Conservation (phyloP, 495 filamentous ascomycete species). For the Beverwykella pulmonaria region DNA sequence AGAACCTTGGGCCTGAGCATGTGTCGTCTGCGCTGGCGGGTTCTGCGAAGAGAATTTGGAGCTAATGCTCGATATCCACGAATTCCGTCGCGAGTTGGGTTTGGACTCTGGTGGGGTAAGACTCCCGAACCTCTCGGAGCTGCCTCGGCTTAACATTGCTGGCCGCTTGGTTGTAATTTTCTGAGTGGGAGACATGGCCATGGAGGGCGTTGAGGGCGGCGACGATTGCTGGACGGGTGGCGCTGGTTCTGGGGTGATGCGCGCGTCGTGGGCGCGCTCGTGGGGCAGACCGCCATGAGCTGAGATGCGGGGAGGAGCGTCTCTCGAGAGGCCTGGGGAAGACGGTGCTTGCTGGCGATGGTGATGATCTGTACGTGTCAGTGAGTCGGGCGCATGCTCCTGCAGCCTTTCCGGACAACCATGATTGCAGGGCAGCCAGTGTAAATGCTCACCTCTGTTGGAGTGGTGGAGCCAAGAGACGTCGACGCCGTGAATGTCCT, state of each 20-base stretch:
- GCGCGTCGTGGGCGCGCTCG: slow-evolving; percentile 24
- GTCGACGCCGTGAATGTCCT: slow-evolving; percentile 66
- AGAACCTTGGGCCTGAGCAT: slow-evolving; percentile 31
- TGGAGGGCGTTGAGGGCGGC: slow-evolving; percentile 1
- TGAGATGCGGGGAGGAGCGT: slow-evolving; percentile 37
- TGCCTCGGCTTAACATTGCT: slow-evolving; percentile 36
- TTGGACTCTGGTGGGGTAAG: slow-evolving; percentile 23
- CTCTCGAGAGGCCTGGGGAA: slow-evolving; percentile 35
- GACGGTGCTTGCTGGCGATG: slow-evolving; percentile 39
- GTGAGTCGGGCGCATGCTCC: neutral
- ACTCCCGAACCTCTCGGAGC: slow-evolving; percentile 46
- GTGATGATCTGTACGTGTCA: slow-evolving; percentile 32
- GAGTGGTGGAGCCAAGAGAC: slow-evolving; percentile 73
- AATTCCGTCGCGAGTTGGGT: slow-evolving; percentile 59
- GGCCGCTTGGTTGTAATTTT: slow-evolving; percentile 40
- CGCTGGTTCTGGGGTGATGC: slow-evolving; percentile 14
- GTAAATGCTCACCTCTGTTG: slow-evolving; percentile 57
- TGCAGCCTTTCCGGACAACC: neutral
- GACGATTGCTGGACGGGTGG: slow-evolving; percentile 11
- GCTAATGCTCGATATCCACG: slow-evolving; percentile 90
- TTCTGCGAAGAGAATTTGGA: slow-evolving; percentile 77
- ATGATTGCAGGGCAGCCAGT: neutral
- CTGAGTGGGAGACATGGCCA: slow-evolving; percentile 41
- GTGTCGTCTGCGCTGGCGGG: slow-evolving; percentile 34
- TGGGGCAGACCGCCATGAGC: slow-evolving; percentile 35